phyloP scores from a whole-genome alignment of 83 land plant genomes.

The Picea abies region DNA sequence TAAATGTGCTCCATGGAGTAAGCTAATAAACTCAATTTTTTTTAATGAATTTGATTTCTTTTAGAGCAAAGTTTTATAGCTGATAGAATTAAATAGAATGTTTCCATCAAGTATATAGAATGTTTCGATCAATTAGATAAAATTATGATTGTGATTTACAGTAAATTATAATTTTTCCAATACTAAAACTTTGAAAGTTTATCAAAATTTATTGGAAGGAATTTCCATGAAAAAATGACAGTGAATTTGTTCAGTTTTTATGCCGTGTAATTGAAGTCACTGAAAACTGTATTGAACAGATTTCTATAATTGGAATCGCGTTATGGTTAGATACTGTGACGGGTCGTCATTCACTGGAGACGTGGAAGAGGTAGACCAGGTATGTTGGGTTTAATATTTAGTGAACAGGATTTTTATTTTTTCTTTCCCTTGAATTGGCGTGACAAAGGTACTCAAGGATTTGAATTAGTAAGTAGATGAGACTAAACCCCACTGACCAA shows the following conservation, averaged over 20 bases:
- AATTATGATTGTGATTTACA: no score
- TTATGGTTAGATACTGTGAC: slow-evolving; percentile 75
- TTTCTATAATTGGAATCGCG: slow-evolving; percentile 76
- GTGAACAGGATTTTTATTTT: background rate
- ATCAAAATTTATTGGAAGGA: no score
- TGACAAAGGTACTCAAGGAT: no score
- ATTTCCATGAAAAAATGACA: no score
- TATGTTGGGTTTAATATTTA: background rate
- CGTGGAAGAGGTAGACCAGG: slow-evolving; percentile 46
- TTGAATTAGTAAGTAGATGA: no score
- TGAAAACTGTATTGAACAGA: slow-evolving; percentile 29
- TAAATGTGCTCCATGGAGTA: slow-evolving; percentile 38
- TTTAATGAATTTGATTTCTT: no score
- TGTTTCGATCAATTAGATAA: background rate
- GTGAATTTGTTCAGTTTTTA: no score
- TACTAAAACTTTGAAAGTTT: background rate
- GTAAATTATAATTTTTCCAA: background rate
- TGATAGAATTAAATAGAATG: background rate
- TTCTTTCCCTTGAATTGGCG: no score
- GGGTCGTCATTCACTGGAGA: slow-evolving; percentile 82
- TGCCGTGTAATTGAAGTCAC: no score
- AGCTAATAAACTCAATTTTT: background rate
- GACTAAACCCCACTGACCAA: no score
- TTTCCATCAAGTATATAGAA: background rate
- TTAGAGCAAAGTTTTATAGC: background rate